A percentile compares a stretch with the other conserved stretches of the same genome.
phyloP scores from a whole-genome alignment of 306 rosid species.

The Luffa aegyptiaca region DNA sequence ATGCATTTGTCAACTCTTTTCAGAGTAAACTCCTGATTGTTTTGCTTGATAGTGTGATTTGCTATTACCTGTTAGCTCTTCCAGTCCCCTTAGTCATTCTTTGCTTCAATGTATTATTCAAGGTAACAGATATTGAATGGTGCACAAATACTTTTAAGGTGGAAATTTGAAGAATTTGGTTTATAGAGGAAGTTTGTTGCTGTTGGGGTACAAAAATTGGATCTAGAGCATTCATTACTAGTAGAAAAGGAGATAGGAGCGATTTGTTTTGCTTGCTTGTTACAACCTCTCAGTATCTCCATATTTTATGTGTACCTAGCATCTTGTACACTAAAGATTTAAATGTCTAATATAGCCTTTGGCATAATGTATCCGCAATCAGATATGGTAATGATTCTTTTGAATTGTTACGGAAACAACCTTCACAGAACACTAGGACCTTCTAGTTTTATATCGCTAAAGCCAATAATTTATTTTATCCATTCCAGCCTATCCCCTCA shows the following conservation, averaged over 20 bases:
- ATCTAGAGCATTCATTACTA: neutral
- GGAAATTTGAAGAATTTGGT: neutral
- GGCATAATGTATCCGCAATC: neutral
- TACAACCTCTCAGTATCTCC: neutral
- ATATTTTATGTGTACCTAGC: neutral
- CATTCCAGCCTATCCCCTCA: neutral
- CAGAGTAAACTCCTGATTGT: neutral
- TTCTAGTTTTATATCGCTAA: neutral
- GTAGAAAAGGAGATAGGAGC: neutral
- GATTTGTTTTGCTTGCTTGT: neutral
- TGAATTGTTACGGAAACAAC: neutral
- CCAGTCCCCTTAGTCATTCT: neutral
- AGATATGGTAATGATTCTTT: neutral
- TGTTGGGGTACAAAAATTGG: neutral
- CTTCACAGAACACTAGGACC: neutral
- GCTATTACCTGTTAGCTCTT: neutral
- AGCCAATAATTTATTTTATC: neutral
- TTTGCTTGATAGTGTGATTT: neutral
- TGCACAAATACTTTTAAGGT: neutral
- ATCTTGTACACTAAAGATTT: neutral
- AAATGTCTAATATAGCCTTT: neutral
- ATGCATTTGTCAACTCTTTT: neutral
- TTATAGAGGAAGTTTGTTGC: neutral
- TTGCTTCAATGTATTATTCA: neutral
- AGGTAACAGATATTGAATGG: neutral